Conservation (phyloP, 2,329 filamentous ascomycete species). For the Fusarium cicatricum region DNA sequence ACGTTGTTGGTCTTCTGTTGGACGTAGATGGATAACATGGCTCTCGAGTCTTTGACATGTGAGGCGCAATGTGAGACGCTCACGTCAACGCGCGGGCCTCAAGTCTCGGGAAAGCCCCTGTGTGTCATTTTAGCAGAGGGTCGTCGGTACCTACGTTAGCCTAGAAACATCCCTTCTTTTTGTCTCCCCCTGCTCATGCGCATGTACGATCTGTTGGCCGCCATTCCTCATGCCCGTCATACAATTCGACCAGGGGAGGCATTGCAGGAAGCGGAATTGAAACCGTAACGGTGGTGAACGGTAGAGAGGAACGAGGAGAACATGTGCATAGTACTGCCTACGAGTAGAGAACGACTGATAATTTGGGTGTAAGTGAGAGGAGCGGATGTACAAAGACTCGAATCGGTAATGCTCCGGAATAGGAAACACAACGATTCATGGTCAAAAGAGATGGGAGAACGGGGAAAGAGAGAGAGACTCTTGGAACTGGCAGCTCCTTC, state of each 20-base stretch:
- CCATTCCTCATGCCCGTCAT: slow-evolving; percentile 20
- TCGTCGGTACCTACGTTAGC: slow-evolving; percentile 14
- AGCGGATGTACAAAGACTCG: slow-evolving; percentile 16
- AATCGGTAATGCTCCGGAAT: slow-evolving; percentile 10
- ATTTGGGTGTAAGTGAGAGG: slow-evolving; percentile 15
- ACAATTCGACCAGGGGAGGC: neutral
- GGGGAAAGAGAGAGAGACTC: neutral
- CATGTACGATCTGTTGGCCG: slow-evolving; percentile 5
- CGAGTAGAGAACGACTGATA: too few relatives aligned
- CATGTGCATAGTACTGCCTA: too few relatives aligned
- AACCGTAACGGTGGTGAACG: neutral
- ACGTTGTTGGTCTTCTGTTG: too few relatives aligned
- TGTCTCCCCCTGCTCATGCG: neutral
- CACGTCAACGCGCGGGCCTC: slow-evolving; percentile 6
- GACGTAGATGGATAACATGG: neutral
- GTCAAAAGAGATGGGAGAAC: neutral
- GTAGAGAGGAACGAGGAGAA: slow-evolving; percentile 2
- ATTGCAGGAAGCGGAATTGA: slow-evolving; percentile 3
- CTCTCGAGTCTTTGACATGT: neutral
- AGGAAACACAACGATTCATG: slow-evolving; percentile 7
- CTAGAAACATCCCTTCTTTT: neutral
- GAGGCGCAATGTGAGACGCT: slow-evolving; percentile 5
- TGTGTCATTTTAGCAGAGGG: slow-evolving; percentile 5
- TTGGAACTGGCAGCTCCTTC: slow-evolving; percentile 6
- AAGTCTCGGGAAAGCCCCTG: slow-evolving; percentile 15